Percentiles rank a stretch among this genome's conserved stretches.
Evolutionary conservation across 2,329 filamentous ascomycete genomes (phyloP).

Genomic region (Alternaria arborescens): DNA sequence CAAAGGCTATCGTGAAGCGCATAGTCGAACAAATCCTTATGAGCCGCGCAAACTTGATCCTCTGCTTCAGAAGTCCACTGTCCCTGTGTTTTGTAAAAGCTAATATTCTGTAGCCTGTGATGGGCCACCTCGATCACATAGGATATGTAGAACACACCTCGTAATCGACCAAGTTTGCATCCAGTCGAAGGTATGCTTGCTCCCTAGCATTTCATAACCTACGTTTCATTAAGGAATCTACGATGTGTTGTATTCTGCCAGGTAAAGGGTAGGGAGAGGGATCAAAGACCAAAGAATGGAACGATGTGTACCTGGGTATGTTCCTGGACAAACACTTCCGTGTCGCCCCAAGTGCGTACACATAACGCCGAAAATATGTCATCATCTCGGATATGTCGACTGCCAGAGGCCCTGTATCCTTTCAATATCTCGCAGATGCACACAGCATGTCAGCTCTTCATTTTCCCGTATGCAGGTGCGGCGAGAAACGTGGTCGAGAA

Average conservation of each 20-base stretch:
- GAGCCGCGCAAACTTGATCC: background rate
- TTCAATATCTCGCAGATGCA: background rate
- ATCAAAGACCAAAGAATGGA: background rate
- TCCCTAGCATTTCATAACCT: background rate
- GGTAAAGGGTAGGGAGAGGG: background rate
- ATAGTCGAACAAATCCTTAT: background rate
- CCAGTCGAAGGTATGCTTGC: background rate
- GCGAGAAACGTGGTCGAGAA: conserved; percentile 1
- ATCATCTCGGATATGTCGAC: background rate
- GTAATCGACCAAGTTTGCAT: background rate
- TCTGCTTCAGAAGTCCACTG: background rate
- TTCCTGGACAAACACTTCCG: background rate
- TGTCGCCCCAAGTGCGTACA: background rate
- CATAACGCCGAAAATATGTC: background rate
- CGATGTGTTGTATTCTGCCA: background rate
- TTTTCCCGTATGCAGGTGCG: background rate
- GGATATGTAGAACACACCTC: background rate
- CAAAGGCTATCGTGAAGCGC: background rate
- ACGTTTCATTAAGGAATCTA: background rate
- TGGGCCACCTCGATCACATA: background rate
- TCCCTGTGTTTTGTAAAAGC: background rate
- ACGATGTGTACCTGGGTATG: background rate
- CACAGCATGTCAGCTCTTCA: background rate
- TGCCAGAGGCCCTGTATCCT: background rate
- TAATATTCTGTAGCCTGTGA: background rate